phyloP scores from a whole-genome alignment of 257 asterid genomes.

The Rauvolfia tetraphylla region DNA sequence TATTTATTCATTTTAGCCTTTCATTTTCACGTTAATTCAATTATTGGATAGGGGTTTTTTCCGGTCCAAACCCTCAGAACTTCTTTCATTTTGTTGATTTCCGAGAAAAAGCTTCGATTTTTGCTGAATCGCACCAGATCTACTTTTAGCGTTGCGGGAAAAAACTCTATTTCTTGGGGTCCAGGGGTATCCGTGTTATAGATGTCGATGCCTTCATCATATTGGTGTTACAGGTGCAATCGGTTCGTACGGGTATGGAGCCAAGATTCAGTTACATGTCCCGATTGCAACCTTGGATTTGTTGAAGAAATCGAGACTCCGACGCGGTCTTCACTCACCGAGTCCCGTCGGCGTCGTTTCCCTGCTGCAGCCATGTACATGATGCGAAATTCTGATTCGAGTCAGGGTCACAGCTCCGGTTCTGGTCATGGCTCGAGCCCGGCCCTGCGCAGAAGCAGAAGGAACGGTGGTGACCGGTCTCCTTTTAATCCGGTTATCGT shows the following conservation, averaged over 20 bases:
- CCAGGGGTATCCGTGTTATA: background rate
- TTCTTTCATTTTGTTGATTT: background rate
- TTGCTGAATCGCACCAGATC: background rate
- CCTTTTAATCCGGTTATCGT: slow-evolving; percentile 89
- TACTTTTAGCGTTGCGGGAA: background rate
- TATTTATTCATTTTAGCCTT: slow-evolving; percentile 4
- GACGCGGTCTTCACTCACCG: slow-evolving; percentile 44
- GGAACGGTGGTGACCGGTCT: slow-evolving; percentile 68
- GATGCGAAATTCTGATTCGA: slow-evolving; percentile 43
- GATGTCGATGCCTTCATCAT: slow-evolving; percentile 51
- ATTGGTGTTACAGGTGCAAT: slow-evolving; percentile 79
- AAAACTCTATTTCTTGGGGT: background rate
- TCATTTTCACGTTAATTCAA: background rate
- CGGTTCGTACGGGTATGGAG: slow-evolving; percentile 50
- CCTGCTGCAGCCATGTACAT: slow-evolving; percentile 62
- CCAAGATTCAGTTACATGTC: slow-evolving; percentile 55
- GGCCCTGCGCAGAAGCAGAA: slow-evolving; percentile 54
- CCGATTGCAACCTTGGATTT: slow-evolving; percentile 69
- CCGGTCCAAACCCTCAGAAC: background rate
- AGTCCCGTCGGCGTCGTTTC: slow-evolving; percentile 55
- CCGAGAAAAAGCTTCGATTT: background rate
- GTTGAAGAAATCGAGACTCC: slow-evolving; percentile 61
- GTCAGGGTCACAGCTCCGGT: slow-evolving; percentile 27
- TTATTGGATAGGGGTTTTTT: background rate
- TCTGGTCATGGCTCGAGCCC: slow-evolving; percentile 46